phyloP scores from a whole-genome alignment of 257 asterid genomes.

The Linaria vulgaris region DNA sequence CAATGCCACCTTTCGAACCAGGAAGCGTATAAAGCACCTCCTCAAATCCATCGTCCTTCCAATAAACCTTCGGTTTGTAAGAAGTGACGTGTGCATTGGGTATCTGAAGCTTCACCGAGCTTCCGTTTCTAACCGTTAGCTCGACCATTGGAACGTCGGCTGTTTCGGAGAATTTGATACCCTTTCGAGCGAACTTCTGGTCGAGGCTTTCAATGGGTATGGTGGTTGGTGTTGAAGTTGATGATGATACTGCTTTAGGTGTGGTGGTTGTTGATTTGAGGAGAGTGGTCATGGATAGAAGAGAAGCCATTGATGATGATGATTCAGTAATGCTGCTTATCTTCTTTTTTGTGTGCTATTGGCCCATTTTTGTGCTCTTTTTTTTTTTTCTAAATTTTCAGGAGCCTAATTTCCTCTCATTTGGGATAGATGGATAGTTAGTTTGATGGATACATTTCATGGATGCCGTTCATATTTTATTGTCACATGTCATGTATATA shows the following conservation, averaged over 20 bases:
- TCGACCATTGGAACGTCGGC: slow-evolving; percentile 47
- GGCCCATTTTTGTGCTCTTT: too few species aligned
- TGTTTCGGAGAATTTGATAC: slow-evolving; percentile 52
- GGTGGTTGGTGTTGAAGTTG: slow-evolving; percentile 33
- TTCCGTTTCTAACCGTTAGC: slow-evolving; percentile 74
- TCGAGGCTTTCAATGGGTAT: slow-evolving; percentile 44
- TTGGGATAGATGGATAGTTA: not conserved
- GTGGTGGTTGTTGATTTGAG: slow-evolving; percentile 34
- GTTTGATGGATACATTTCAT: not conserved
- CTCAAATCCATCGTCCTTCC: slow-evolving; percentile 87
- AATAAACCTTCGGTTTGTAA: slow-evolving; percentile 75
- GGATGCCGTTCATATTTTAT: not conserved
- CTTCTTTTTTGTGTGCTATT: too few species aligned
- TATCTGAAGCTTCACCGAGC: slow-evolving; percentile 64
- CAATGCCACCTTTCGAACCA: slow-evolving; percentile 61
- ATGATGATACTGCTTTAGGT: slow-evolving; percentile 33
- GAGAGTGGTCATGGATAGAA: slow-evolving; percentile 55
- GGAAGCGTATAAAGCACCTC: slow-evolving; percentile 64
- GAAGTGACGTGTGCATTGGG: slow-evolving; percentile 67
- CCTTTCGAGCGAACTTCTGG: slow-evolving; percentile 64
- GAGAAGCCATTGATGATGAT: slow-evolving; percentile 44
- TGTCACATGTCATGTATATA: too few species aligned
- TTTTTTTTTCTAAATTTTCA: too few species aligned
- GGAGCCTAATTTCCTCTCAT: slow-evolving; percentile 2
- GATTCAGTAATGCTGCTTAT: not conserved